Conservation (phyloP, 2,329 filamentous ascomycete genomes). For the Beauveria medogensis region DNA sequence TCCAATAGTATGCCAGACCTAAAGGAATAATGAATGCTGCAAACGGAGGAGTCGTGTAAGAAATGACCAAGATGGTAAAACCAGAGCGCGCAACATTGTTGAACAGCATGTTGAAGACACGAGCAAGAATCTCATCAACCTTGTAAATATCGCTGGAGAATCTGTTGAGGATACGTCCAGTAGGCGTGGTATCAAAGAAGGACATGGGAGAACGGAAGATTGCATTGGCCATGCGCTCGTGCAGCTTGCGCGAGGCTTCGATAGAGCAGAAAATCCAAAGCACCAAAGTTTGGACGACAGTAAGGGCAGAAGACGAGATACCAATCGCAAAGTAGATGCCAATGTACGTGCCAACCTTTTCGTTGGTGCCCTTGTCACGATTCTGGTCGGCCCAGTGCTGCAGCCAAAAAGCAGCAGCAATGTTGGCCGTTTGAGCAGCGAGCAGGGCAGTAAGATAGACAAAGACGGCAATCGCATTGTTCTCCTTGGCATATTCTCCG, state of each 20-base stretch:
- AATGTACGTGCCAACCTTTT: slow-evolving; percentile 78
- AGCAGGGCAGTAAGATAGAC: slow-evolving; percentile 74
- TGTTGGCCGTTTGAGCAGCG: slow-evolving; percentile 71
- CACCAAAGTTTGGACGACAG: slow-evolving; percentile 86
- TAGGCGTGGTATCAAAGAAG: slow-evolving; percentile 96
- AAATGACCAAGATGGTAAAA: slow-evolving; percentile 84
- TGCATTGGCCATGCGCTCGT: slow-evolving; percentile 93
- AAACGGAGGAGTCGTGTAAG: slow-evolving; percentile 72
- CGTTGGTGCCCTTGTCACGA: slow-evolving; percentile 57
- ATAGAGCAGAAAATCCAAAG: slow-evolving; percentile 99
- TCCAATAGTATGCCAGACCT: slow-evolving; percentile 74
- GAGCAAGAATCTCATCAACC: slow-evolving; percentile 87
- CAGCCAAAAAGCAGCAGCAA: slow-evolving; percentile 85
- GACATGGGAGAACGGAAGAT: slow-evolving; percentile 98
- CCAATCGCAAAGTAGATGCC: slow-evolving; percentile 95
- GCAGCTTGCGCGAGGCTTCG: slow-evolving; percentile 92
- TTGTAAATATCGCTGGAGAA: slow-evolving; percentile 82
- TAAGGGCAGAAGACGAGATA: slow-evolving; percentile 73
- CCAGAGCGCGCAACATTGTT: slow-evolving; percentile 64
- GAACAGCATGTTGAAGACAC: slow-evolving; percentile 96
- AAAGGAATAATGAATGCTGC: slow-evolving; percentile 74
- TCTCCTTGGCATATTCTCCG: slow-evolving; percentile 86
- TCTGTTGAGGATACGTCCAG: slow-evolving; percentile 90
- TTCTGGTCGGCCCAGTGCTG: slow-evolving; percentile 88
- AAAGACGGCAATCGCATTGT: slow-evolving; percentile 74